Base-by-base conservation (phyloP, 306 rosid species). In the Inga laurina region DNA sequence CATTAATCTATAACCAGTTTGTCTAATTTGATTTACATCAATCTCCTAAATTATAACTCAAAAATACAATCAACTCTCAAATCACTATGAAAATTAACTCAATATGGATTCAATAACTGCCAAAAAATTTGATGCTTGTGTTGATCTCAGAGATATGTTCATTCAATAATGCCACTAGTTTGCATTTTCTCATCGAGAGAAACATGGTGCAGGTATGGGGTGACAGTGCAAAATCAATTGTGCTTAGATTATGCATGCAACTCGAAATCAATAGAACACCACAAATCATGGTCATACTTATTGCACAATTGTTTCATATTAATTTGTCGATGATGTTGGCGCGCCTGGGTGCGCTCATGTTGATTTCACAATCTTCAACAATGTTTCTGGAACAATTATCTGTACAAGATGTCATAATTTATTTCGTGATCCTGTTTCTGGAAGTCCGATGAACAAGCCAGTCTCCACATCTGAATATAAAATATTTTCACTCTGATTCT, bases 361-460 rank as follows among this genome's bases (percentile, higher is more conserved):
- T 74, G 72, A 66, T 81, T 54, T 32, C 56, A 35, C 21, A 34
- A 35, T 77, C 72, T 27, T 76, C 68, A 85, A 52, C 61, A 49
- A 21, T 56, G 62, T n/a, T n/a, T 57, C 10, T n/a, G 11, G 27
- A 57, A n/a, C 11, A 57, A 18, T 18, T n/a, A 57, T 8, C 30
- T 2, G 10, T 57, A 56, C 27, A 57, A 57, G 30, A 21, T 56
- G 64, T n/a, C 27, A 56, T 57, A 57, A 59, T n/a, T 59, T 10
- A 9, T 59, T 9, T n/a, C 65, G 8, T 59, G 14, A 59, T 84
- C 93, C 84, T 39, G 83, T 84, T 49, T 89, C 94, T 69, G 85
- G 98, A 46, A 76, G 88, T 78, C 98, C 97, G 79, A 95, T 95
- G 88, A 86, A 88, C 88, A 95, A 84, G 34, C 89, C 97, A 30